Base-by-base conservation (phyloP, 2,329 filamentous ascomycete genomes). In the Colletotrichum magnum region DNA sequence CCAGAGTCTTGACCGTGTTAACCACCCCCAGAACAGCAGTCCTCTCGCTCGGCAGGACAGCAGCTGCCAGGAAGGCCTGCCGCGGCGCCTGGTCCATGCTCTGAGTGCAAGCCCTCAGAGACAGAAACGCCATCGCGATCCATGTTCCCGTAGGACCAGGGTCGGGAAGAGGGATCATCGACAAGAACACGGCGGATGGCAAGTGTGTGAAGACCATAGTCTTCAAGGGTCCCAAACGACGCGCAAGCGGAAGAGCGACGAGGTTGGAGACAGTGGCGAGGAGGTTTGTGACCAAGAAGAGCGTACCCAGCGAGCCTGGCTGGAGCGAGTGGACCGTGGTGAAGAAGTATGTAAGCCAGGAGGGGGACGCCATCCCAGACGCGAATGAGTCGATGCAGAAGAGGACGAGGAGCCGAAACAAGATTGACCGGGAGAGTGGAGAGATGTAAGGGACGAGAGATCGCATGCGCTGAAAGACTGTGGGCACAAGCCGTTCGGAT, bases 201-300 rank as follows among this genome's bases (percentile, higher is more conserved):
- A 94, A 82, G 36, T 94, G 91, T 0, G 91, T 93, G 74, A 93
- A 92, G 9, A 92, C 90, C 92, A 94, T 94, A 1, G 91, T 93
- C 83, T 90, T 90, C 52, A 93, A 86, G 43, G 94, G 88, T 6
- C 88, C 88, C 45, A 89, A 79, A 5, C 87, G 81, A 32, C 85
- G 86, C 6, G 88, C 85, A 2, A 90, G 79, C 5, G 87, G 85
- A 5, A 86, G 84, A 0, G 88, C 87, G 0, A 85, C 79, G 13
- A 90, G 77, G 73, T 85, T 87, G 0, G 87, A 88, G 1, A 79
- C 68, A 0, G 86, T 85, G 1, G 86, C 80, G 21, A 89, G 82
- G 58, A 88, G 80, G 69, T 82, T 85, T 0, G 87, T 86, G 26
- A 81, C 81, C 72, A 88, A 87, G 74, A 90, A 89, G 12, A 90